Evolutionary conservation across 208 protist species (phyloP), one percentile per base, ranked within the genome.

Genomic region (Porcisia hertigi): DNA sequence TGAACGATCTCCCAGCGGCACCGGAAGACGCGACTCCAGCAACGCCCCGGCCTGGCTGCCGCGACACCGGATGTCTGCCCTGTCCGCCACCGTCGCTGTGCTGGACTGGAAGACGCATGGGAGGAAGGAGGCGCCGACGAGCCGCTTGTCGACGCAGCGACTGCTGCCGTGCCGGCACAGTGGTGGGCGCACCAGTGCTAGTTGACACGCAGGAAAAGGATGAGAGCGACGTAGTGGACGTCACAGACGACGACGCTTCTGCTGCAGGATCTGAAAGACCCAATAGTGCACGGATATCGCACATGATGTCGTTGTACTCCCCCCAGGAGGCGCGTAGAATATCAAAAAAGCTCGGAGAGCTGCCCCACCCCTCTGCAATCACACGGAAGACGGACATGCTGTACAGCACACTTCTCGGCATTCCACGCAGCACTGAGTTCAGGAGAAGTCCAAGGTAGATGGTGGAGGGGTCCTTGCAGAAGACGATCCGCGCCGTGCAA

Each of bases 401-500:
- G 71, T 78, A 82, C 39, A 86, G 54, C 65, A 90, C 76, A 72
- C 86, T 92, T 20, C 77, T 79, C 23, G 82, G 75, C 55, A 85
- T 79, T 34, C 79, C 70, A 8, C 63, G 63, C 62, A 91, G 81
- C 2, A 78, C 78, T 47, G 82, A 79, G 77, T 95, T 94, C 16
- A 95, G 76, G 9, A 96, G 83, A 36, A 96, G 79, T 1, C 89
- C 87, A 23, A 94, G 76, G 71, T 96, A 96, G 30, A 94, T 85
- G 43, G 91, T 85, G n/a, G 81, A 86, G 6, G 92, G 90, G 74
- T 94, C 89, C 34, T 86, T 73, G 74, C 86, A 92, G 52, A 94
- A 82, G 81, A 96, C 86, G 2, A 95, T 73, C 1, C 92, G 90
- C 5, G 81, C 69, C 6, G 86, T 90, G 71, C 84, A 92, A 54